These are phyloP conservation scores for Colletotrichum zoysiae DNA, from an alignment of 2,329 filamentous ascomycete species.

Conservation along the genomic window DNA sequence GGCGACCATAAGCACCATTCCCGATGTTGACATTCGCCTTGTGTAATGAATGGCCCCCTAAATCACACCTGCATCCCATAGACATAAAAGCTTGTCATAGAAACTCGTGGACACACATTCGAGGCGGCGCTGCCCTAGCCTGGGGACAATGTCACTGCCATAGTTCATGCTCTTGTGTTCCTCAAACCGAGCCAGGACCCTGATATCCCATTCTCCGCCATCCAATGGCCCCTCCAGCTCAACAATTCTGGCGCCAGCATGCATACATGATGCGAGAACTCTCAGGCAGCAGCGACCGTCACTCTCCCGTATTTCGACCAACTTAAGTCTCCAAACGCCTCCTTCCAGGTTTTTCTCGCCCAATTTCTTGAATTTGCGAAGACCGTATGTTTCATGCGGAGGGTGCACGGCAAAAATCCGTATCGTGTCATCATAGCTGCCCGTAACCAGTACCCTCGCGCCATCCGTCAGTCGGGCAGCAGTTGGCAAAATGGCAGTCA, in stretches of 20 bases:
- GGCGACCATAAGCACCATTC: background rate
- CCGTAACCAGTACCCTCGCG: conserved; percentile 77
- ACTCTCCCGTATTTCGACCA: conserved; percentile 57
- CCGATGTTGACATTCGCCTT: background rate
- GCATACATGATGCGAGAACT: conserved; percentile 93
- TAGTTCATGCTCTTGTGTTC: conserved; percentile 97
- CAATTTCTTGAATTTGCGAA: conserved; percentile 64
- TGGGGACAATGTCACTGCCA: conserved; percentile 77
- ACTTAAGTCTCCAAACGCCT: conserved; percentile 88
- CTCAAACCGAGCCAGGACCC: conserved; percentile 78
- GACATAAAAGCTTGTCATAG: conserved; percentile 77
- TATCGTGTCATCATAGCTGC: conserved; percentile 90
- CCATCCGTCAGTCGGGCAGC: conserved; percentile 55
- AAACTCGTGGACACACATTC: conserved; percentile 79
- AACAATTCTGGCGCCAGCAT: conserved; percentile 82
- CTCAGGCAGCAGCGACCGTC: conserved; percentile 50
- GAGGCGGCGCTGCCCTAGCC: conserved; percentile 46
- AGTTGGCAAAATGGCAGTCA: conserved; percentile 87
- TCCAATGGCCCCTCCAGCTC: conserved; percentile 54
- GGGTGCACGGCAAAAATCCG: conserved; percentile 71
- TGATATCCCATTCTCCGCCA: conserved; percentile 68
- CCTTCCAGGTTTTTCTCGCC: conserved; percentile 77
- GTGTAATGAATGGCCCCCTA: background rate
- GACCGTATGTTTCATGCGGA: conserved; percentile 54
- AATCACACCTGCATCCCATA: conserved; percentile 64